Base-by-base conservation (phyloP, 1,284 basidiomycete genomes). In the Apiotrichum mycotoxinovorans region DNA sequence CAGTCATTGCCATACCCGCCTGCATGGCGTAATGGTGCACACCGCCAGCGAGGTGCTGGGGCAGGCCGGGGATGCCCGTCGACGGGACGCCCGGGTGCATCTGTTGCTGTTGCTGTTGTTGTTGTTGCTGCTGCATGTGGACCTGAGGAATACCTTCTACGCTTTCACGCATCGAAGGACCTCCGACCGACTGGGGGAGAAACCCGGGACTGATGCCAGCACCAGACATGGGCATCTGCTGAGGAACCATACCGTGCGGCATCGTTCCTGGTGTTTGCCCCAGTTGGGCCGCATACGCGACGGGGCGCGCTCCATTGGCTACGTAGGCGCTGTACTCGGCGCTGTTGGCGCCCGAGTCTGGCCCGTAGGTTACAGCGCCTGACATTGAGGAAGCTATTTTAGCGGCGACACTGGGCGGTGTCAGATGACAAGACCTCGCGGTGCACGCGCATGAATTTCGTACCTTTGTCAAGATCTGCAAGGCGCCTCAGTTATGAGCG, bases 61-160 rank as follows among this genome's bases (percentile, higher is more conserved):
- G 42, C 11, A 43, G 5, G 14, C 42, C 42, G 10, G 42, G 23
- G 14, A 43, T 20, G 23, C 23, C 46, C 10, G 15, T 30, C 22
- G 30, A 25, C n/a, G 33, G 4, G 10, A 23, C 8, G 43, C 23
- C 23, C n/a, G 5, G 25, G 38, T 27, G 27, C 11, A 50, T 37
- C n/a, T 46, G 42, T 23, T 52, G 51, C 12, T 41, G 42, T 1
- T 43, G 41, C n/a, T 44, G 41, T 15, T 43, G 33, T 23, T 44
- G 44, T 18, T 45, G 45, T n/a, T 46, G 54, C 17, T 55, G 54
- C 11, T 44, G 34, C 52, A 37, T n/a, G 51, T 62, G 61, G 14
- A 62, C 17, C 47, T 62, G 61, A 11, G 61, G 61, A n/a, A 62
- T 59, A 23, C 61, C 61, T 15, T 62, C 57, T 4, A 62, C 61